phyloP scores from a whole-genome alignment of 495 filamentous ascomycete genomes.

The Aspergillus carlsbadensis region DNA sequence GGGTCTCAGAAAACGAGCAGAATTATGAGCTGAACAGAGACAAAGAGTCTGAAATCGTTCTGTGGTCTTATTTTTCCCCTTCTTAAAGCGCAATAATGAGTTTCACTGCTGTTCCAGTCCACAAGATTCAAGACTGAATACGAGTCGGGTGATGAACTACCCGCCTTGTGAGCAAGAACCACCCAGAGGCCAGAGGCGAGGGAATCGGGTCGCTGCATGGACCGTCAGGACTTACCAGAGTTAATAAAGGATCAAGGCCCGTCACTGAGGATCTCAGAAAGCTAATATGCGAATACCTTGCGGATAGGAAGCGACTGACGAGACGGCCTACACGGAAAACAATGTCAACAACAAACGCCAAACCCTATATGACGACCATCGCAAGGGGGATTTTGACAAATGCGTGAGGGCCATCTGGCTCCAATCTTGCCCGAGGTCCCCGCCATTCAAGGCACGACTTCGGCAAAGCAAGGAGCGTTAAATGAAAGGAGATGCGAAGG shows the following conservation, averaged over 20 bases:
- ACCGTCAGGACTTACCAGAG: slow-evolving; percentile 34
- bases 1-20: slow-evolving; percentile 17
- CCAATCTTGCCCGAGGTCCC: slow-evolving; percentile 35
- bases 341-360: slow-evolving; percentile 44
- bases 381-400: slow-evolving; percentile 21
- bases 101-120: slow-evolving; percentile 8
- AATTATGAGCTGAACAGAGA: slow-evolving; percentile 18
- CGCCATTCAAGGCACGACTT: slow-evolving; percentile 31
- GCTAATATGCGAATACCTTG: slow-evolving; percentile 37
- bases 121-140: slow-evolving; percentile 15
- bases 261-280: slow-evolving; percentile 23
- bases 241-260: slow-evolving; percentile 14
- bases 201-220: slow-evolving; percentile 36
- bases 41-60: slow-evolving; percentile 28
- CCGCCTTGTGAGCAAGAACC: slow-evolving; percentile 36
- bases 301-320: slow-evolving; percentile 22
- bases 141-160: slow-evolving; percentile 29
- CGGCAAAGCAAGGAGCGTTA: slow-evolving; percentile 37
- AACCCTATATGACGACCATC: slow-evolving; percentile 13
- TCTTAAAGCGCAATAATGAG: slow-evolving; percentile 15
- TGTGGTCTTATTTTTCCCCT: slow-evolving; percentile 15
- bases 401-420: slow-evolving; percentile 19
- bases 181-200: slow-evolving; percentile 18
- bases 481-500: slow-evolving; percentile 30
- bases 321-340: slow-evolving; percentile 22